phyloP scores from a whole-genome alignment of 345 rosid species.

The Trapa incisa region DNA sequence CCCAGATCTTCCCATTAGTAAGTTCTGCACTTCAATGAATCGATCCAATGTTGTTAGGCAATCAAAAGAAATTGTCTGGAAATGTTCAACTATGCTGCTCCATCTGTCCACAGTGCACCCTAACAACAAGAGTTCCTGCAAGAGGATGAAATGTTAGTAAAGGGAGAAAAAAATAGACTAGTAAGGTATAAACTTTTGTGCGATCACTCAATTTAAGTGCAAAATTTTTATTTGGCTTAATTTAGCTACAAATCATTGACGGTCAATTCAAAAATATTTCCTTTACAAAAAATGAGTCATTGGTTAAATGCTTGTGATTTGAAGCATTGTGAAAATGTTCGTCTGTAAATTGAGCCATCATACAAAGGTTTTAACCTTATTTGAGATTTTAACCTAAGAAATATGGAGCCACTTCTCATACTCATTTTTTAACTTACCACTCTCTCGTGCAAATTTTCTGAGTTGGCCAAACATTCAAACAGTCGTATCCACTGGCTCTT shows the following conservation, averaged over 20 bases:
- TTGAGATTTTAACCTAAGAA: too few relatives aligned
- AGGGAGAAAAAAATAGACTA: too few relatives aligned
- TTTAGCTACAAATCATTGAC: too few relatives aligned
- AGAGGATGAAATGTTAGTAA: neutral
- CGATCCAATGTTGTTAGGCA: conserved; percentile 41
- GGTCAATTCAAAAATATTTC: too few relatives aligned
- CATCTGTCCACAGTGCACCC: conserved; percentile 56
- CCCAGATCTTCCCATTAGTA: conserved; percentile 29
- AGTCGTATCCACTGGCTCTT: conserved; percentile 47
- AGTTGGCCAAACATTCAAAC: conserved; percentile 29
- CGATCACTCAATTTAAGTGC: too few relatives aligned
- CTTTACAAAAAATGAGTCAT: too few relatives aligned
- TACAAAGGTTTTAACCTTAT: too few relatives aligned
- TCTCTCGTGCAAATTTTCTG: conserved; percentile 26
- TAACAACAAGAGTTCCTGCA: conserved; percentile 60
- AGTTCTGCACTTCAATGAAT: conserved; percentile 37
- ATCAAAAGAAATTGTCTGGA: conserved; percentile 44
- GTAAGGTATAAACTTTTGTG: too few relatives aligned
- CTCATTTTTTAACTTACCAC: conserved; percentile 29
- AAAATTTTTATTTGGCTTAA: too few relatives aligned
- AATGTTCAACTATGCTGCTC: conserved; percentile 38
- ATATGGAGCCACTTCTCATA: neutral
- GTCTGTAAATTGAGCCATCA: too few relatives aligned
- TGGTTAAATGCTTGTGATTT: too few relatives aligned
- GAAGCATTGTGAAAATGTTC: too few relatives aligned